Percentiles rank a stretch among this genome's conserved stretches.
These are phyloP conservation scores for Hymenoscyphus linearis DNA, from an alignment of 2,329 filamentous ascomycete species.

Conservation along the genomic window DNA sequence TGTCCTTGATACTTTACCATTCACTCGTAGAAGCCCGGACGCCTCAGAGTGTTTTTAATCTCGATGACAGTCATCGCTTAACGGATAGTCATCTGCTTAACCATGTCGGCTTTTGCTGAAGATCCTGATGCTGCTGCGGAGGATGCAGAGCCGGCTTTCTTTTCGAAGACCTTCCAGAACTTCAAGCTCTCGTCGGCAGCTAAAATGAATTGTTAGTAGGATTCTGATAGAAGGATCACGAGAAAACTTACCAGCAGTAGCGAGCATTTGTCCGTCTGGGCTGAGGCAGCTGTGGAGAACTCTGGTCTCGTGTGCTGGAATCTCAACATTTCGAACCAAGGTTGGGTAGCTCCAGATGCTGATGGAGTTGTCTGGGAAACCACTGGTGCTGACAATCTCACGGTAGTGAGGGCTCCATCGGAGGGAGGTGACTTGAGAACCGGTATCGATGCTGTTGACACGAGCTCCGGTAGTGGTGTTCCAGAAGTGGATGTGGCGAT, in stretches of 20 bases:
- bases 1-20: conserved; percentile 30
- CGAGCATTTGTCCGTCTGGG: conserved; percentile 96
- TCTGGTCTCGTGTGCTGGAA: conserved; percentile 93
- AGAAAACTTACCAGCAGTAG: conserved; percentile 68
- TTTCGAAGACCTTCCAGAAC: conserved; percentile 99
- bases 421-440: conserved; percentile 92
- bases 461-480: conserved; percentile 96
- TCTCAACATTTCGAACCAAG: conserved; percentile 94
- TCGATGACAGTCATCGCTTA: conserved; percentile 40
- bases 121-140: conserved; percentile 60
- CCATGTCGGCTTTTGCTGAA: conserved; percentile 75
- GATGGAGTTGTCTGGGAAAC: conserved; percentile 98
- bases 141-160: conserved; percentile 75
- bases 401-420: conserved; percentile 97
- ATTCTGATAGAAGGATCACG: conserved; percentile 17
- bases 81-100: conserved; percentile 93
- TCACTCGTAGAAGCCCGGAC: conserved; percentile 24
- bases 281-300: conserved; percentile 96
- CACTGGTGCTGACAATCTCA: conserved; percentile 94
- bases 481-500: conserved; percentile 99
- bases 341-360: conserved; percentile 99
- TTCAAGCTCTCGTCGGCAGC: conserved; percentile 96
- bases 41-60: conserved; percentile 22
- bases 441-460: conserved; percentile 98
- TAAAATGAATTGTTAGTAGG: conserved; percentile 31